These are phyloP conservation scores for Sphagnum contortum DNA, from an alignment of 225 moss, liverwort and hornwort genomes.

Conservation along the genomic window DNA sequence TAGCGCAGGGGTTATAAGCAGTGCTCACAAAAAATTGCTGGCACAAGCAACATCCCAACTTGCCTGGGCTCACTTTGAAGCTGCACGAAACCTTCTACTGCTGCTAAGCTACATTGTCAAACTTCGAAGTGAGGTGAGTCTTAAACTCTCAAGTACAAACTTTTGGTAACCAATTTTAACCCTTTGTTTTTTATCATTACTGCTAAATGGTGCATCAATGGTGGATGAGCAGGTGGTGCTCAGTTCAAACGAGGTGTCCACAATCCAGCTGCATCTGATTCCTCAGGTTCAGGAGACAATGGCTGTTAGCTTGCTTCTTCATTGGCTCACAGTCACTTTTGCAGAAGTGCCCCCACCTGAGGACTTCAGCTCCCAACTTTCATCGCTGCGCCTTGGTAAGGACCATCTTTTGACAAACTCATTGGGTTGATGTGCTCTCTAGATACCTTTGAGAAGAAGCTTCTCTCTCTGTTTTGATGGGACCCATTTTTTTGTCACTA, in stretches of 20 bases:
- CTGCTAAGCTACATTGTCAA: conserved; percentile 75
- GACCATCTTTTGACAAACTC: background rate
- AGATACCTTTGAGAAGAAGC: too few relatives aligned
- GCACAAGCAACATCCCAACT: conserved; percentile 74
- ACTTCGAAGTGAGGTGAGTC: conserved; percentile 61
- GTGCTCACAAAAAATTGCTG: conserved; percentile 62
- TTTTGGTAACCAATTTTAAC: too few relatives aligned
- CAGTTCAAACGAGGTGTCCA: conserved; percentile 48
- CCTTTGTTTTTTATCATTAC: too few relatives aligned
- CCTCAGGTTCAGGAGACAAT: conserved; percentile 75
- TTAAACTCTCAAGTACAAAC: background rate
- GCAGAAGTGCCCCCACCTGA: conserved; percentile 92
- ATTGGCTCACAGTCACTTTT: conserved; percentile 92
- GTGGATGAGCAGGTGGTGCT: conserved; percentile 46
- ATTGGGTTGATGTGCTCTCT: background rate
- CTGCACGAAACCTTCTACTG: conserved; percentile 63
- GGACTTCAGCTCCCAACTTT: conserved; percentile 91
- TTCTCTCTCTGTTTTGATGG: too few relatives aligned
- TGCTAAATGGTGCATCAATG: too few relatives aligned
- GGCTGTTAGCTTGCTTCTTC: conserved; percentile 61
- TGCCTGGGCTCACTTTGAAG: conserved; percentile 72
- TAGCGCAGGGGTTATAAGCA: conserved; percentile 25
- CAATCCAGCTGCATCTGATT: conserved; percentile 57
- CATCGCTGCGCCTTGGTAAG: conserved; percentile 82
- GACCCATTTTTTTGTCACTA: background rate